Evolutionary conservation across 73 alveolate genomes (phyloP), one percentile per base, ranked within the genome.

Genomic region (Durusdinium trenchii): DNA sequence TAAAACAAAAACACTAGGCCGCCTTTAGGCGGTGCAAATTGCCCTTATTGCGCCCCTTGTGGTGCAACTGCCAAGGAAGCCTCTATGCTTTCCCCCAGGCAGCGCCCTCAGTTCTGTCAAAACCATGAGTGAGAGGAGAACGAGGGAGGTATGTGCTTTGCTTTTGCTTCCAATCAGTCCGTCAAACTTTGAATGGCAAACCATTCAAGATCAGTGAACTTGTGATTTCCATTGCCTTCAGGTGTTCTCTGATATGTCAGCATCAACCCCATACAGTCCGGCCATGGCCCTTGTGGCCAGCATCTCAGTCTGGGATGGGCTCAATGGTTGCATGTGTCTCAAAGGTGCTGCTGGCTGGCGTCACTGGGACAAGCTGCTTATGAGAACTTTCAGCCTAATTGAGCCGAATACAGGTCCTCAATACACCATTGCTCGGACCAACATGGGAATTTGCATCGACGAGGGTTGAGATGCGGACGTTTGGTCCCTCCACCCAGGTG

Each of bases 11-110:
- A 23, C 30, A 32, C 73, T 60, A 1, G 73, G 73, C 18, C 18
- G 30, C 18, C 4, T 23, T 60, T 23, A 1, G 69, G 23, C 12
- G 23, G 23, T 57, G 23, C 23, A 23, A 12, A 57, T 23, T 60
- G 73, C 0, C 30, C 73, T 57, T 57, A 57, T 23, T 57, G 69
- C 30, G 30, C 73, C 30, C 73, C 73, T 23, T 7, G n/a, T 69
- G 48, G 36, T 69, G n/a, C 47, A 69, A 6, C 46, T 16, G 79
- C 94, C 54, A 23, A 91, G 98, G 98, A 67, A 69, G 48, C 45
- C 98, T 91, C 36, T 91, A 91, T 23, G 87, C 98, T 54, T 91
- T 91, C 46, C 98, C 98, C 36, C 98, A 91, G 35, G 98, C 78
- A 23, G 38, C 38, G 7, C 30, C 61, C 96, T 67, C 54, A 46